These are phyloP conservation scores for Laetiporus sulphureus DNA, from an alignment of 1,284 basidiomycete species.

Conservation along the genomic window DNA sequence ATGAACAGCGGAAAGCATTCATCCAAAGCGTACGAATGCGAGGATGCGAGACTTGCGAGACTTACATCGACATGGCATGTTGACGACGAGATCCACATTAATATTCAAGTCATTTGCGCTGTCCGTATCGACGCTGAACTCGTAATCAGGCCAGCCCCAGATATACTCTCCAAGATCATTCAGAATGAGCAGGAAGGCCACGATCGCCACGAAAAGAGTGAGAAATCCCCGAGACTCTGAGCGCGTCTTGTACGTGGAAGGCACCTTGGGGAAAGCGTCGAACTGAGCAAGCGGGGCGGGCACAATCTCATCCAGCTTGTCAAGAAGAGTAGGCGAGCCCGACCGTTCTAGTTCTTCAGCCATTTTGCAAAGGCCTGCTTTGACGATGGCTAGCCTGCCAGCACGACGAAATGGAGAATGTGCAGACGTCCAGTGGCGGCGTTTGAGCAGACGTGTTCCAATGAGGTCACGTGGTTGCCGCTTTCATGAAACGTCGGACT, in stretches of 20 bases:
- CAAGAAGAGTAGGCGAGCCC: conserved; percentile 32
- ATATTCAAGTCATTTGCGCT: conserved; percentile 63
- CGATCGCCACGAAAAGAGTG: conserved; percentile 71
- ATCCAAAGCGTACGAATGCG: background rate
- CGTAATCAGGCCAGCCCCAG: conserved; percentile 86
- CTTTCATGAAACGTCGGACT: too few relatives aligned
- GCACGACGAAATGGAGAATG: background rate
- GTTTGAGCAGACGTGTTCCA: conserved; percentile 4
- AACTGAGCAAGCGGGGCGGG: conserved; percentile 51
- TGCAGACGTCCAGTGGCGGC: background rate
- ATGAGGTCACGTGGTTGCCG: conserved; percentile 2
- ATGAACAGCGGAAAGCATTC: background rate
- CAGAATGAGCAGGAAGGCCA: conserved; percentile 72
- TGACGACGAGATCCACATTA: conserved; percentile 87
- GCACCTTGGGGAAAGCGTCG: conserved; percentile 87
- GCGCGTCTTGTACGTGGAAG: conserved; percentile 81
- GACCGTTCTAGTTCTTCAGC: conserved; percentile 12
- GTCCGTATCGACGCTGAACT: conserved; percentile 76
- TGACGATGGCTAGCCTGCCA: conserved; percentile 6
- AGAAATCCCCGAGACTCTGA: conserved; percentile 85
- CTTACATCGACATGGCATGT: conserved; percentile 90
- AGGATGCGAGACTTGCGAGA: conserved; percentile 17
- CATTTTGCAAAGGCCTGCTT: background rate
- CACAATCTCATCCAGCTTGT: conserved; percentile 53
- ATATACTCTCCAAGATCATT: conserved; percentile 89